These are phyloP conservation scores for Dendrobium nobile DNA, from an alignment of 106 monocot genomes.

Conservation along the genomic window DNA sequence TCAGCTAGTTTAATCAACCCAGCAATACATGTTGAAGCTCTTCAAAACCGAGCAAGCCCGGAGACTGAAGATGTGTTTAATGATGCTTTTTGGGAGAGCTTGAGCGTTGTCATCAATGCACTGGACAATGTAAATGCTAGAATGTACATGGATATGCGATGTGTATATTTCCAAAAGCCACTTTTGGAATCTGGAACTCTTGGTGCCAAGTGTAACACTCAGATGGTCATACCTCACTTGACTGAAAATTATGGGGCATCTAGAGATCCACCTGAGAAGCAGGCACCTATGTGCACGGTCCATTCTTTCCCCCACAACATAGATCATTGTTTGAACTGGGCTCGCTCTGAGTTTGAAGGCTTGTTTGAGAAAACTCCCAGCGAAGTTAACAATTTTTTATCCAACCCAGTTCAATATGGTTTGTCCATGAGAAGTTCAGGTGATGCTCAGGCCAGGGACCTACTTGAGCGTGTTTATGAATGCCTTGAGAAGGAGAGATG, in stretches of 20 bases:
- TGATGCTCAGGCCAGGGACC: conserved; percentile 86
- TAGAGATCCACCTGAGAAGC: conserved; percentile 88
- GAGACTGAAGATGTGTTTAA: conserved; percentile 16
- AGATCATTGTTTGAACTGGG: conserved; percentile 95
- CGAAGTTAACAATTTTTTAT: conserved; percentile 75
- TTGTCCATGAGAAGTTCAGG: conserved; percentile 62
- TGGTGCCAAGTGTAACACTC: conserved; percentile 87
- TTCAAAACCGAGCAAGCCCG: conserved; percentile 11
- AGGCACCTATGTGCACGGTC: conserved; percentile 92
- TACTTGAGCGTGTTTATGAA: conserved; percentile 64
- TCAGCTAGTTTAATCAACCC: conserved; percentile 4
- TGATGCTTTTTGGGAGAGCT: conserved; percentile 12
- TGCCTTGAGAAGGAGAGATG: conserved; percentile 75
- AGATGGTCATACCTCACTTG: conserved; percentile 92
- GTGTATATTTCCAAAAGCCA: conserved; percentile 27
- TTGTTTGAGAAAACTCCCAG: conserved; percentile 74
- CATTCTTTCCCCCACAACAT: conserved; percentile 95
- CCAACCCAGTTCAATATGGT: conserved; percentile 54
- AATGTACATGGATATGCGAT: conserved; percentile 16
- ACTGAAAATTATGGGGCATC: conserved; percentile 97
- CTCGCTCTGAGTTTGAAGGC: conserved; percentile 91
- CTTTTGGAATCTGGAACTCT: conserved; percentile 86
- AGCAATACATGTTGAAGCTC: neutral
- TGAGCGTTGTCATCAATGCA: conserved; percentile 9
- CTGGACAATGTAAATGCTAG: conserved; percentile 13